Conservation (phyloP, 805 yeast species). For the Wickerhamiella vanderwaltii region DNA sequence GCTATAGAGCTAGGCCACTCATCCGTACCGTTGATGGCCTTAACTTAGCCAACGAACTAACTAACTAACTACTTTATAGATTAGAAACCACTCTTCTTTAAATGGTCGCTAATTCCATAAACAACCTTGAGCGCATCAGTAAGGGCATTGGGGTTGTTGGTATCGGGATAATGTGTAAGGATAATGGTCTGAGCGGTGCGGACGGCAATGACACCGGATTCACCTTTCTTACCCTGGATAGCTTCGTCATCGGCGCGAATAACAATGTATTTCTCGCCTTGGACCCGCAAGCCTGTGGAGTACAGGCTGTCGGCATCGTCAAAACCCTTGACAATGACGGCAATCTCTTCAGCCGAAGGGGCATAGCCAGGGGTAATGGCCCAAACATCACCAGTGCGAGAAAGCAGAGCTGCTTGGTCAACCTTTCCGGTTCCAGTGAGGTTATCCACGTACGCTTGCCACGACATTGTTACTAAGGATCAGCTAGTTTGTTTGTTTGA, state of each 20-base stretch:
- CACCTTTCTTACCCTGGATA: constrained; percentile 82
- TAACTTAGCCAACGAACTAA: too few species aligned
- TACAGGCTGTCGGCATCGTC: constrained; percentile 69
- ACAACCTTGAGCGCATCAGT: constrained; percentile 92
- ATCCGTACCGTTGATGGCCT: too few species aligned
- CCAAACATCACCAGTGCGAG: constrained; percentile 94
- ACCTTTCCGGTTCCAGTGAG: constrained; percentile 75
- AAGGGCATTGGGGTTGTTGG: constrained; percentile 49
- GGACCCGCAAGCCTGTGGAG: constrained; percentile 73
- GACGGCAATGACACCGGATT: constrained; percentile 78
- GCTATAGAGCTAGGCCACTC: too few species aligned
- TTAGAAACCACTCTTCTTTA: constrained; percentile 26
- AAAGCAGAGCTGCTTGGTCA: constrained; percentile 86
- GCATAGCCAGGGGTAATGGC: constrained; percentile 63
- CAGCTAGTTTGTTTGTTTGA: too few species aligned
- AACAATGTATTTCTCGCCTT: constrained; percentile 76
- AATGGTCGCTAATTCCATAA: constrained; percentile 90
- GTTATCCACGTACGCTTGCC: constrained; percentile 87
- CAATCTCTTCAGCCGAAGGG: constrained; percentile 57
- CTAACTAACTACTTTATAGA: background rate
- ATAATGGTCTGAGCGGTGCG: constrained; percentile 89
- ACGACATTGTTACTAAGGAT: constrained; percentile 20
- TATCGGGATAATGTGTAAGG: constrained; percentile 62
- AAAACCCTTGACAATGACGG: constrained; percentile 65
- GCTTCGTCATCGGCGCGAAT: constrained; percentile 86